A percentile compares a stretch with the other conserved stretches of the same genome.
Conservation (phyloP, 2,329 filamentous ascomycete species). For the Onygenales sp. region DNA sequence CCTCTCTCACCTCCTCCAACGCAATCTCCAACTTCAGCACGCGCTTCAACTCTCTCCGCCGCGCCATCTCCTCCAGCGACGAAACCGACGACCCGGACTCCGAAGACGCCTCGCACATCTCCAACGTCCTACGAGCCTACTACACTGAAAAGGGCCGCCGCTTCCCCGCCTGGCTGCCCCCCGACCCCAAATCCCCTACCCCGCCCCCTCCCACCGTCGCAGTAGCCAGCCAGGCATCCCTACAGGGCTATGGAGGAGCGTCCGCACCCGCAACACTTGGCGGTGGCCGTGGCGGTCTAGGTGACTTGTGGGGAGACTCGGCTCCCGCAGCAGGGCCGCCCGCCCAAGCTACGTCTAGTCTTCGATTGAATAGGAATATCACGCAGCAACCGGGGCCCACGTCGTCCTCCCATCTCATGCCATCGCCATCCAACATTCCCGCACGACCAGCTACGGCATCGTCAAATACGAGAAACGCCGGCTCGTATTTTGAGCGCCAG, state of each 20-base stretch:
- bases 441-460: slow-evolving; percentile 7
- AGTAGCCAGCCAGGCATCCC: slow-evolving; percentile 48
- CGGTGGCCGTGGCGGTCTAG: slow-evolving; percentile 40
- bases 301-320: slow-evolving; percentile 50
- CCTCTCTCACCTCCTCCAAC: slow-evolving; percentile 43
- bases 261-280: slow-evolving; percentile 18
- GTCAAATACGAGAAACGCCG: neutral
- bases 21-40: slow-evolving; percentile 45
- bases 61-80: slow-evolving; percentile 32
- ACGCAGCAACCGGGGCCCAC: slow-evolving; percentile 1
- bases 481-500: slow-evolving; percentile 7
- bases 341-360: slow-evolving; percentile 25
- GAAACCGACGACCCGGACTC: slow-evolving; percentile 36
- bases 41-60: slow-evolving; percentile 49
- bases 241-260: slow-evolving; percentile 22
- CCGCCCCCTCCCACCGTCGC: slow-evolving; percentile 36
- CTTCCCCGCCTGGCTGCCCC: slow-evolving; percentile 79
- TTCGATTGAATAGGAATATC: slow-evolving; percentile 25
- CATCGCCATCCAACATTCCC: slow-evolving; percentile 9
- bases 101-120: slow-evolving; percentile 88
- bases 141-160: slow-evolving; percentile 79
- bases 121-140: slow-evolving; percentile 83
- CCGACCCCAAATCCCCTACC: slow-evolving; percentile 69
- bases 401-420: slow-evolving; percentile 7
- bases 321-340: slow-evolving; percentile 20